A percentile compares a stretch with the other conserved stretches of the same genome.
phyloP scores from a whole-genome alignment of 768 basidiomycete species.

The Tulasnella sp. region DNA sequence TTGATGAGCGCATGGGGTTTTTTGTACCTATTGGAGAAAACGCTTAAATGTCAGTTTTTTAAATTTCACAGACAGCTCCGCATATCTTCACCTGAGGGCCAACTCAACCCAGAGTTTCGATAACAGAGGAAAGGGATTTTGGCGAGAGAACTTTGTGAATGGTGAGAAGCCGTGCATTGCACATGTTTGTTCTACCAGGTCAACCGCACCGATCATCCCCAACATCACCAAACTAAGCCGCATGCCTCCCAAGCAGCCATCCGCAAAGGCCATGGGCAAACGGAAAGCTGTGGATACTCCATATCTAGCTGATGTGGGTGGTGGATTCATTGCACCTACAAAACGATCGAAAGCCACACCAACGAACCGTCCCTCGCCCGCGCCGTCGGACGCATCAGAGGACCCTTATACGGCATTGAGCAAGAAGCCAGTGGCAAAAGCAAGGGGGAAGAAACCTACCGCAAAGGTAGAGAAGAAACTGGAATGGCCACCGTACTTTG shows the following conservation, averaged over 20 bases:
- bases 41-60: too few relatives aligned
- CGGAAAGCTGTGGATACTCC: conserved; percentile 17
- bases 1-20: conserved; percentile 27
- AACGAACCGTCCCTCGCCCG: neutral
- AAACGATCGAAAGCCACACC: neutral
- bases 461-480: conserved; percentile 10
- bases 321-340: neutral
- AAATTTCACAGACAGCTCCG: too few relatives aligned
- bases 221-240: neutral
- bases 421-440: neutral
- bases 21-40: too few relatives aligned
- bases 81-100: too few relatives aligned
- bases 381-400: neutral
- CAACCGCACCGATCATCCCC: neutral
- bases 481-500: conserved; percentile 56
- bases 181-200: neutral
- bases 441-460: conserved; percentile 19
- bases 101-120: too few relatives aligned
- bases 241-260: conserved; percentile 5
- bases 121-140: too few relatives aligned
- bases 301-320: neutral
- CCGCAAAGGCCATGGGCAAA: conserved; percentile 1
- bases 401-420: conserved; percentile 1
- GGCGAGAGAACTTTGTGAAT: neutral
- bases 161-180: conserved; percentile 2